These are phyloP conservation scores for Linum tenue DNA, from an alignment of 345 rosid genomes.

Conservation along the genomic window DNA sequence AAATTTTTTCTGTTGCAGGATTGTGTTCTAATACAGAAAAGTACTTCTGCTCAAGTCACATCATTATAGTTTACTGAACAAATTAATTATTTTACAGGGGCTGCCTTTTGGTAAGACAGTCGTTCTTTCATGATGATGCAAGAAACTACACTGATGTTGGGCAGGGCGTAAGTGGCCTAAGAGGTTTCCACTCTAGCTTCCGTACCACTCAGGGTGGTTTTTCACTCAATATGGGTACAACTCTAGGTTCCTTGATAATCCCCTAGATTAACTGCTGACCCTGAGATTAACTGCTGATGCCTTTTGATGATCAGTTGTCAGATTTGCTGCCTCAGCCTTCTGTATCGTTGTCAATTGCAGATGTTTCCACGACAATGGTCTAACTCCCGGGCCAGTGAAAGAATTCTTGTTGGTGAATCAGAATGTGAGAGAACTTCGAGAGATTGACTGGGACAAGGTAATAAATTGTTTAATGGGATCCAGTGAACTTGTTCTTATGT, in stretches of 20 bases:
- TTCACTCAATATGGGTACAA: slow-evolving; percentile 20
- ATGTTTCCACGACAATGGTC: slow-evolving; percentile 29
- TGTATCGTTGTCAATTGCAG: not conserved
- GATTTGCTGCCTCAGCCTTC: not conserved
- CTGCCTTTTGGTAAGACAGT: slow-evolving; percentile 26
- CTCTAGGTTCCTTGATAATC: not conserved
- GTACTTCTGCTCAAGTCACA: no score
- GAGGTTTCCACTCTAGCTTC: slow-evolving; percentile 28
- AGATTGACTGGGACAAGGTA: slow-evolving; percentile 23
- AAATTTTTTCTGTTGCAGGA: no score
- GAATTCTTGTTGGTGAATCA: slow-evolving; percentile 21
- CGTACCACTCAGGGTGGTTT: slow-evolving; percentile 21
- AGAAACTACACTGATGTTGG: slow-evolving; percentile 16
- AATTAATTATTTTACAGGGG: slow-evolving; percentile 12
- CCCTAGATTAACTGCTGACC: not conserved
- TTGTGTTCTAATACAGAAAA: no score
- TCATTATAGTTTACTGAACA: no score
- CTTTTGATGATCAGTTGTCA: not conserved
- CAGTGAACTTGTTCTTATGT: not conserved
- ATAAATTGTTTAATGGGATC: not conserved
- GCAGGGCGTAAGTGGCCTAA: slow-evolving; percentile 17
- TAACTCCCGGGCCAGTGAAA: slow-evolving; percentile 25
- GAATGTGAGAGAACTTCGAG: slow-evolving; percentile 11
- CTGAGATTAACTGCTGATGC: not conserved
- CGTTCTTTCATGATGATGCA: slow-evolving; percentile 22